A percentile compares a stretch with the other conserved stretches of the same genome.
Evolutionary conservation across 139 green algal genomes (phyloP).

Genomic region (Haematococcus lacustris): DNA sequence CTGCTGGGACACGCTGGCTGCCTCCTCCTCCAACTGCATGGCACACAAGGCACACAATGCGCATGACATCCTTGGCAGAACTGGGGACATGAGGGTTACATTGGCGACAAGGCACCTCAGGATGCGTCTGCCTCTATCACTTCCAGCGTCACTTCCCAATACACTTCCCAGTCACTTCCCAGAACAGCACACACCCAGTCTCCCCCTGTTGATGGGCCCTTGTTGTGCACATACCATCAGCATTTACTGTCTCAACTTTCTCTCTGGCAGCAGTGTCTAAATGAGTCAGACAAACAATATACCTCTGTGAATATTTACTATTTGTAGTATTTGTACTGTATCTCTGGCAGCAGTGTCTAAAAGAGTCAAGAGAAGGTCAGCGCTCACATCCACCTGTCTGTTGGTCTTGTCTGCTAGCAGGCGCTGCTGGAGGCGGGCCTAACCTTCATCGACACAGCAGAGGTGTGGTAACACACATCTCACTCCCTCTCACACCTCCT

Average conservation of each 20-base stretch:
- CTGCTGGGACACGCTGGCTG: no score
- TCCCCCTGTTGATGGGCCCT: no score
- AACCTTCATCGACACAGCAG: slow-evolving; percentile 77
- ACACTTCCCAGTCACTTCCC: not conserved
- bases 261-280: no score
- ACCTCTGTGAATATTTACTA: not conserved
- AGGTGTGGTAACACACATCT: no score
- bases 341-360: no score
- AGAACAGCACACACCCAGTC: no score
- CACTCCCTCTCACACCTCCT: no score
- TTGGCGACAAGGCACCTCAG: not conserved
- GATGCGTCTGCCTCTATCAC: not conserved
- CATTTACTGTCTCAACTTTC: no score
- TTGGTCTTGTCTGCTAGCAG: not conserved
- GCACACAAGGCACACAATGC: not conserved
- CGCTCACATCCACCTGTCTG: no score
- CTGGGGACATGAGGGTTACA: not conserved
- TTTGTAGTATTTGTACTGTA: not conserved
- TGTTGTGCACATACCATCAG: no score
- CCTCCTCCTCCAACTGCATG: no score
- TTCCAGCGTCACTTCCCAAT: not conserved
- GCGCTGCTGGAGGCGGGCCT: slow-evolving; percentile 54
- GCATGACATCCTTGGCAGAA: not conserved
- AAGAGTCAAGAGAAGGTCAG: not conserved
- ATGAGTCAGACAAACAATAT: no score